Base-by-base conservation (phyloP, 1,284 basidiomycete genomes). In the Moniliophthora roreri region DNA sequence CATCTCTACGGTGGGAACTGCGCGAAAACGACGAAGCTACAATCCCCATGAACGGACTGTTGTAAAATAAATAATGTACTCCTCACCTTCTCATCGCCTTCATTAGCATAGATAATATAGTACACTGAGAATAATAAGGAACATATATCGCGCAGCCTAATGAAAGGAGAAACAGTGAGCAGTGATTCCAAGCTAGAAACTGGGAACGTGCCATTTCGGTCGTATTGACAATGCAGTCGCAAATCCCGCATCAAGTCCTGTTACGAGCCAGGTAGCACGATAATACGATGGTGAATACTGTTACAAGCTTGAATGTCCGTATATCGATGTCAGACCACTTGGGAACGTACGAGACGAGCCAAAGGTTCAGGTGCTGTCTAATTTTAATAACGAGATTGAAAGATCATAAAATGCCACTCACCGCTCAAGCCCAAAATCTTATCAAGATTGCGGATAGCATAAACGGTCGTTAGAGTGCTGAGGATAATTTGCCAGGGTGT, bases 211-310 rank as follows among this genome's bases (percentile, higher is more conserved):
- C 44, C 93, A 97, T 66, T 91, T 93, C 0, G 93, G 91, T n/a
- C 87, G 84, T 58, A 99, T 91, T 2, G 84, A 77, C 89, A 96
- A 94, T 8, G 96, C 95, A 0, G 94, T 95, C 0, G 95, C 93
- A 65, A 98, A 98, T 1, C 95, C 96, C 0, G 95, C 95, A 66
- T 99, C 96, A n/a, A 98, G 78, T 0, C 94, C 95, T 0, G 90
- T 95, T 50, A 75, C 85, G 60, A 99, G 87, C 90, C 95, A 99
- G 45, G 95, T 97, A n/a, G 94, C 95, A 24, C 96, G 87, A 70
- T 96, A 98, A 69, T 95, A 98, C 6, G 92, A 89, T 2, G 91
- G 81, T 1, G 93, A 92, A 67, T 98, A 98, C 91, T 95, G 59
- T 8, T 45, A 32, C 34, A 28, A n/a, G n/a, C n/a, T n/a, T n/a